Evolutionary conservation across 148 eudicot genomes (phyloP).

Genomic region (Simmondsia chinensis): DNA sequence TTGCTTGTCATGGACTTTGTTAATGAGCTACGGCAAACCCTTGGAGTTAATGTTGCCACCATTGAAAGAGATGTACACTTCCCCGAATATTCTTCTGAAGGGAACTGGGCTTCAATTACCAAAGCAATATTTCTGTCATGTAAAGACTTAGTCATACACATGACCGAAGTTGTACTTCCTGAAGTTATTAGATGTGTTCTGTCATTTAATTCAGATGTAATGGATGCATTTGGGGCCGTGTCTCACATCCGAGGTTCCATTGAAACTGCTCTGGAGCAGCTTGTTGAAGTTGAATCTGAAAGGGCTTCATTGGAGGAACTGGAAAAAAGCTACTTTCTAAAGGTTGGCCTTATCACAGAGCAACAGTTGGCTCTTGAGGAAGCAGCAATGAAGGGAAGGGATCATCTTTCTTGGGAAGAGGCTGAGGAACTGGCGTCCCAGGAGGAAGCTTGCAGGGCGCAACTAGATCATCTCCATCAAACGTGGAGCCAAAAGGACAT

Average conservation of each 20-base stretch:
- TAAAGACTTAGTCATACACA: conserved; percentile 51
- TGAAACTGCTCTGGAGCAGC: conserved; percentile 79
- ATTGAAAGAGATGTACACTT: conserved; percentile 15
- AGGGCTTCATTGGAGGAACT: conserved; percentile 65
- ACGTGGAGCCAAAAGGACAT: conserved; percentile 82
- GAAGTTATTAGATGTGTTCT: conserved; percentile 50
- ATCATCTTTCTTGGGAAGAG: conserved; percentile 98
- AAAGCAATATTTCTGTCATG: conserved; percentile 44
- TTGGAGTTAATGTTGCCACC: conserved; percentile 19
- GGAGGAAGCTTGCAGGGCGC: conserved; percentile 93
- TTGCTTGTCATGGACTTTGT: conserved; percentile 55
- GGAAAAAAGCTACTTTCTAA: conserved; percentile 77
- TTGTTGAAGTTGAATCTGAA: conserved; percentile 76
- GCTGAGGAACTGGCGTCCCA: conserved; percentile 99
- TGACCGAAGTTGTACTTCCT: conserved; percentile 62
- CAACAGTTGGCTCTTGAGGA: conserved; percentile 89
- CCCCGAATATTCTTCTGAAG: conserved; percentile 11
- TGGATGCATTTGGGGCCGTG: conserved; percentile 82
- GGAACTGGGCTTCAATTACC: conserved; percentile 75
- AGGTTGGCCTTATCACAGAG: conserved; percentile 84
- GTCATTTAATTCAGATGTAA: conserved; percentile 65
- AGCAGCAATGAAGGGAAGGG: conserved; percentile 91
- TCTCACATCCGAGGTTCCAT: conserved; percentile 73
- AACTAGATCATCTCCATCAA: conserved; percentile 77
- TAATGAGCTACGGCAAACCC: conserved; percentile 39